Conservation (phyloP, 495 filamentous ascomycete species). For the Aspergillus conjunctus region DNA sequence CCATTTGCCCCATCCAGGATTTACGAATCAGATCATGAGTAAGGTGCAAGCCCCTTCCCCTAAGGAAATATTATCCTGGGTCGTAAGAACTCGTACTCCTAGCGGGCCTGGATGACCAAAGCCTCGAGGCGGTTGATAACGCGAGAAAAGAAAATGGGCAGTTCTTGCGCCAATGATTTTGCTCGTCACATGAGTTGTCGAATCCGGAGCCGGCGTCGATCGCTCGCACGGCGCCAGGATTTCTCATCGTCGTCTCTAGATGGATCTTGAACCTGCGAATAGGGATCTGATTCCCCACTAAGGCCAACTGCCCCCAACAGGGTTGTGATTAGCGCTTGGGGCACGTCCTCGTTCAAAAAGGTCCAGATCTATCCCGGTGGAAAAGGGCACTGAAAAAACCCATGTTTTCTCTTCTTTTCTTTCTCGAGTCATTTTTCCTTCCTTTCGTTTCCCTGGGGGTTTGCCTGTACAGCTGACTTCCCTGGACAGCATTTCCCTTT, state of each 20-base stretch:
- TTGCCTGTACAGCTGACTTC: slow-evolving; percentile 20
- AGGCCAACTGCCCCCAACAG: slow-evolving; percentile 14
- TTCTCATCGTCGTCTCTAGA: slow-evolving; percentile 28
- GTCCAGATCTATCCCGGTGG: slow-evolving; percentile 28
- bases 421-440: slow-evolving; percentile 19
- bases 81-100: slow-evolving; percentile 1
- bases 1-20: slow-evolving; percentile 1
- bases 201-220: slow-evolving; percentile 35
- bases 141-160: slow-evolving; percentile 14
- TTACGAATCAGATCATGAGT: not conserved
- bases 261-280: slow-evolving; percentile 29
- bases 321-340: slow-evolving; percentile 26
- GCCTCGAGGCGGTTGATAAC: slow-evolving; percentile 23
- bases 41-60: slow-evolving; percentile 3
- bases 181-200: slow-evolving; percentile 24
- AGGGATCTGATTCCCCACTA: slow-evolving; percentile 22
- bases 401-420: slow-evolving; percentile 18
- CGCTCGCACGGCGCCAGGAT: slow-evolving; percentile 34
- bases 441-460: slow-evolving; percentile 5
- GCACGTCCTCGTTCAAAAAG: slow-evolving; percentile 29
- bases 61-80: not conserved
- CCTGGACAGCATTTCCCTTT: slow-evolving; percentile 19
- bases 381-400: slow-evolving; percentile 16
- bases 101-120: slow-evolving; percentile 10
- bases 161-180: slow-evolving; percentile 36